Conservation (phyloP, 2,329 filamentous ascomycete genomes). For the Alternaria sp. region DNA sequence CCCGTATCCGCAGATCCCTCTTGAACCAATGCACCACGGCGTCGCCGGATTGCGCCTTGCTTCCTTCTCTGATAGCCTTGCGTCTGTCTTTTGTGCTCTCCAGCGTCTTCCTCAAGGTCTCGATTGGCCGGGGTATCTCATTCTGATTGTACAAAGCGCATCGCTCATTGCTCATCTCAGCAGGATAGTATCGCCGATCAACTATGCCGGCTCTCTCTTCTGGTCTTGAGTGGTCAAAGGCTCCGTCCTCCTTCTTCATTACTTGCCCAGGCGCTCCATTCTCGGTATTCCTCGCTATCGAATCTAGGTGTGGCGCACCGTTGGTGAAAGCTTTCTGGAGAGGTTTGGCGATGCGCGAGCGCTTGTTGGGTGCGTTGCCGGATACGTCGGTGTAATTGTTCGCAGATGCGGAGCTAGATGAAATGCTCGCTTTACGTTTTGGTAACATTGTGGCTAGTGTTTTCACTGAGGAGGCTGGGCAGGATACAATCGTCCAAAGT, state of each 20-base stretch:
- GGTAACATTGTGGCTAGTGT: conserved; percentile 27
- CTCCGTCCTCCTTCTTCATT: conserved; percentile 15
- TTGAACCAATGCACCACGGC: conserved; percentile 92
- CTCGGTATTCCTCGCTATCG: conserved; percentile 25
- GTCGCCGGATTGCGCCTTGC: conserved; percentile 55
- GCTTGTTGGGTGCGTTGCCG: conserved; percentile 50
- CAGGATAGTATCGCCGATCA: conserved; percentile 75
- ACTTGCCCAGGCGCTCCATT: conserved; percentile 31
- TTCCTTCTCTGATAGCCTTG: conserved; percentile 54
- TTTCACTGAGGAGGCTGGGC: background rate
- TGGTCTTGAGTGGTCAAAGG: conserved; percentile 50
- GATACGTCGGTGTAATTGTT: conserved; percentile 46
- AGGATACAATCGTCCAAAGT: background rate
- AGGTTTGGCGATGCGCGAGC: conserved; percentile 46
- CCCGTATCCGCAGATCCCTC: conserved; percentile 74
- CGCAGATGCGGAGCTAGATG: conserved; percentile 42
- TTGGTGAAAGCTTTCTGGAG: conserved; percentile 37
- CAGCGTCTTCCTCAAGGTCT: conserved; percentile 69
- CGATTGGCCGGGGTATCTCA: conserved; percentile 75
- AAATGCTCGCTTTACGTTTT: conserved; percentile 40
- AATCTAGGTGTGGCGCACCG: conserved; percentile 10
- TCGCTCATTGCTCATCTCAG: conserved; percentile 83
- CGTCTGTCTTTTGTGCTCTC: conserved; percentile 66
- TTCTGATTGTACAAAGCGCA: conserved; percentile 77
- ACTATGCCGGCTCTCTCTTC: conserved; percentile 54